Percentiles rank a stretch among this genome's conserved stretches.
phyloP scores from a whole-genome alignment of 2,329 filamentous ascomycete species.

The Coniella vitis region DNA sequence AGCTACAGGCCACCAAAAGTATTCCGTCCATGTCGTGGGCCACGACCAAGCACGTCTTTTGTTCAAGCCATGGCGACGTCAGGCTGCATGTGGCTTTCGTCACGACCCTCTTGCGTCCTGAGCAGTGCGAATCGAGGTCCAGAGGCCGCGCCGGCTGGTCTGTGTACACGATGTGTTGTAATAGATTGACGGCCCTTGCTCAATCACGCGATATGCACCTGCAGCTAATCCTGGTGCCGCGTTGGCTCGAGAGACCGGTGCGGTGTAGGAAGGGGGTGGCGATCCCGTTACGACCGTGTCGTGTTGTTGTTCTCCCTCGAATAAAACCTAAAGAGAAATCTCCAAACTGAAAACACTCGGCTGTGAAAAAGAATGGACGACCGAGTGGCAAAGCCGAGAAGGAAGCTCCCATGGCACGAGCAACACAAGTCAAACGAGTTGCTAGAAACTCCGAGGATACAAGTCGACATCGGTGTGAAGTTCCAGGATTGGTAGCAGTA shows the following conservation, averaged over 20 bases:
- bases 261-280: neutral
- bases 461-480: too few species aligned
- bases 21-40: too few species aligned
- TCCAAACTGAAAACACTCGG: too few species aligned
- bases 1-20: too few species aligned
- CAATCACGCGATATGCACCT: conserved; percentile 1
- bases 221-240: conserved; percentile 2
- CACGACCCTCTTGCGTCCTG: neutral
- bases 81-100: conserved; percentile 2
- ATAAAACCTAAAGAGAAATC: too few species aligned
- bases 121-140: neutral
- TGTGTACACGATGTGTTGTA: neutral
- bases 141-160: too few species aligned
- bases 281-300: neutral
- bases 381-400: neutral
- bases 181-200: neutral
- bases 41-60: conserved; percentile 5
- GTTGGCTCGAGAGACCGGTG: neutral
- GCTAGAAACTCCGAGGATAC: too few species aligned
- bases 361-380: neutral
- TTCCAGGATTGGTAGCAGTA: too few species aligned
- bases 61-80: conserved; percentile 3
- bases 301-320: too few species aligned
- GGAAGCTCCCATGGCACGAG: too few species aligned
- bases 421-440: too few species aligned